A percentile compares a stretch with the other conserved stretches of the same genome.
These are phyloP conservation scores for Apostasia ramifera DNA, from an alignment of 106 monocot genomes.

Conservation along the genomic window DNA sequence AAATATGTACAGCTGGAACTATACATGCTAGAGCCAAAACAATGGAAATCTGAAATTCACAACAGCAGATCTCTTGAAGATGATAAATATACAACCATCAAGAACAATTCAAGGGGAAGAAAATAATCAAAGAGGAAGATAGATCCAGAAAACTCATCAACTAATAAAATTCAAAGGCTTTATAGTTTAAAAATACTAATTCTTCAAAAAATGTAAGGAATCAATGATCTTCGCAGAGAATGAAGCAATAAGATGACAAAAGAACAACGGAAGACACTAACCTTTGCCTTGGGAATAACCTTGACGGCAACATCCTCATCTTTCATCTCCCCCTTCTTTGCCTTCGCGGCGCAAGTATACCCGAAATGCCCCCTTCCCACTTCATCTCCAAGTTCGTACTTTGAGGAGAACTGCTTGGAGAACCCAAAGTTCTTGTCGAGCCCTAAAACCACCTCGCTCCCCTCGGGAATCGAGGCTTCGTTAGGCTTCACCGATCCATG, in stretches of 20 bases:
- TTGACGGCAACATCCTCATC: constrained; percentile 80
- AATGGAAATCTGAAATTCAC: too few species aligned
- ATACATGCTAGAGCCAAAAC: too few species aligned
- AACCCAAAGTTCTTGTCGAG: constrained; percentile 86
- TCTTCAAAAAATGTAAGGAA: background rate
- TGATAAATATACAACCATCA: too few species aligned
- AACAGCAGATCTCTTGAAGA: too few species aligned
- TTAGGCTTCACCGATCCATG: constrained; percentile 70
- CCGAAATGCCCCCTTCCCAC: constrained; percentile 88
- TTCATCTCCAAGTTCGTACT: constrained; percentile 79
- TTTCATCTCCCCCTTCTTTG: constrained; percentile 74
- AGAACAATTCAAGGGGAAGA: background rate
- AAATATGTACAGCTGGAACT: too few species aligned
- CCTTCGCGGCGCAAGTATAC: constrained; percentile 65
- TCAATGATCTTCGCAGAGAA: background rate
- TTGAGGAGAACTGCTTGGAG: constrained; percentile 59
- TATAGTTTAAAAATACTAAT: background rate
- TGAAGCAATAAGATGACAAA: background rate
- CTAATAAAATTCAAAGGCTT: too few species aligned
- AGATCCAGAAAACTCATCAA: too few species aligned
- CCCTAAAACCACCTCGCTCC: constrained; percentile 30
- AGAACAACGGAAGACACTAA: background rate
- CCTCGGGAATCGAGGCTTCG: constrained; percentile 63
- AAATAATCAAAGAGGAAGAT: background rate
- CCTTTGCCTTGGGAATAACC: constrained; percentile 89